These are phyloP conservation scores for Lentinula novae-zelandiae DNA, from an alignment of 1,284 basidiomycete species.

Conservation along the genomic window DNA sequence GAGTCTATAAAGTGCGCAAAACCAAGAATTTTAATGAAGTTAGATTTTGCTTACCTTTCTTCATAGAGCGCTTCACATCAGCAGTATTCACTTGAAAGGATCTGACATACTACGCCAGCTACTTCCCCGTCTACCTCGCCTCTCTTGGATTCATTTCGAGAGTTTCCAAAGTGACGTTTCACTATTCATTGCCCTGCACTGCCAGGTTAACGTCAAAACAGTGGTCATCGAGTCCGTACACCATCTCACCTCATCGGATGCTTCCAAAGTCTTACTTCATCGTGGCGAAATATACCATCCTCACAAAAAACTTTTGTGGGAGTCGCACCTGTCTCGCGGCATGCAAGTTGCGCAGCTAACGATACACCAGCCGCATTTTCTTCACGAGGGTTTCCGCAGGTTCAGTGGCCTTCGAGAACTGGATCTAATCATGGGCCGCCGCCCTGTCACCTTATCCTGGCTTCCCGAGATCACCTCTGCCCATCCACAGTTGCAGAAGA, in stretches of 20 bases:
- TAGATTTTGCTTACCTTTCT: background rate
- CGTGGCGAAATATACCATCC: background rate
- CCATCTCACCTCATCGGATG: background rate
- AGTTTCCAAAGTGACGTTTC: background rate
- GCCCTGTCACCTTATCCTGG: background rate
- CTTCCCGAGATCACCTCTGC: background rate
- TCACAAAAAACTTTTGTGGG: background rate
- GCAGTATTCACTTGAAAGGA: background rate
- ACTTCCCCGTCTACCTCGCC: background rate
- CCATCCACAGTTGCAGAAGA: background rate
- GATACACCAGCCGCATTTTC: background rate
- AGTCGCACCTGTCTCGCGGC: background rate
- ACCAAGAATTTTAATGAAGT: background rate
- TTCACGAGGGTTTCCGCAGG: background rate
- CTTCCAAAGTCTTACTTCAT: background rate
- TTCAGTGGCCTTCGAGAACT: background rate
- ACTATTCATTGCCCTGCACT: background rate
- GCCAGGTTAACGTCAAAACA: background rate
- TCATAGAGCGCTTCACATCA: background rate
- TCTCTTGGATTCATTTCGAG: background rate
- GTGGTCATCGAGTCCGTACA: background rate
- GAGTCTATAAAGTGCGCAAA: background rate
- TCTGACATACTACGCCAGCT: background rate
- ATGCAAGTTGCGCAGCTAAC: background rate
- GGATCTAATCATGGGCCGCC: background rate